Evolutionary conservation across 164 flowering plant species (phyloP).

Genomic region (Protea cynaroides): DNA sequence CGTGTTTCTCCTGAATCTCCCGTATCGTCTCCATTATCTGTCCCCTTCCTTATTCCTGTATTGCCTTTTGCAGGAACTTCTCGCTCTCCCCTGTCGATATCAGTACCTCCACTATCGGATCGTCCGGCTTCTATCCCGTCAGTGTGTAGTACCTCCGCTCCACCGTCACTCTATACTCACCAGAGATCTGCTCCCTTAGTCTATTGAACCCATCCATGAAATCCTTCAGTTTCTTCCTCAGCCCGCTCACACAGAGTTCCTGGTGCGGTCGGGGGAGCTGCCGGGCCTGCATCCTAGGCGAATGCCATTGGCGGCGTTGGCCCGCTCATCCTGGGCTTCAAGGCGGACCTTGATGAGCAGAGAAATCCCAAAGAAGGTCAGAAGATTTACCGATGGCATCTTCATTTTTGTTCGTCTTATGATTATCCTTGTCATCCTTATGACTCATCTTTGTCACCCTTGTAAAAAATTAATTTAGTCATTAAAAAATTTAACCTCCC

Average conservation of each 20-base stretch:
- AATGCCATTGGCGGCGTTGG: slow-evolving; percentile 61
- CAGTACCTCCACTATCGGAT: slow-evolving; percentile 41
- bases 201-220: slow-evolving; percentile 52
- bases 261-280: slow-evolving; percentile 66
- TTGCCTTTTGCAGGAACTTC: slow-evolving; percentile 68
- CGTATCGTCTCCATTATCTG: slow-evolving; percentile 43
- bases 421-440: too few species aligned
- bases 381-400: too few species aligned
- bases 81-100: slow-evolving; percentile 84
- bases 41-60: slow-evolving; percentile 60
- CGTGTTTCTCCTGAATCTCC: slow-evolving; percentile 65
- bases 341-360: slow-evolving; percentile 51
- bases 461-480: too few species aligned
- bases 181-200: slow-evolving; percentile 41
- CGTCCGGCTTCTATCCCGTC: slow-evolving; percentile 70
- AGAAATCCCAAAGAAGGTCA: too few species aligned
- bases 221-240: slow-evolving; percentile 56
- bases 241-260: slow-evolving; percentile 65
- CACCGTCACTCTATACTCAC: slow-evolving; percentile 72
- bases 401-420: too few species aligned
- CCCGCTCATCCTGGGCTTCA: slow-evolving; percentile 60
- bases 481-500: too few species aligned
- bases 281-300: slow-evolving; percentile 79
- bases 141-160: slow-evolving; percentile 68
- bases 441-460: too few species aligned